phyloP scores from a whole-genome alignment of 2,329 filamentous ascomycete genomes.

The Cryphonectria parasitica region DNA sequence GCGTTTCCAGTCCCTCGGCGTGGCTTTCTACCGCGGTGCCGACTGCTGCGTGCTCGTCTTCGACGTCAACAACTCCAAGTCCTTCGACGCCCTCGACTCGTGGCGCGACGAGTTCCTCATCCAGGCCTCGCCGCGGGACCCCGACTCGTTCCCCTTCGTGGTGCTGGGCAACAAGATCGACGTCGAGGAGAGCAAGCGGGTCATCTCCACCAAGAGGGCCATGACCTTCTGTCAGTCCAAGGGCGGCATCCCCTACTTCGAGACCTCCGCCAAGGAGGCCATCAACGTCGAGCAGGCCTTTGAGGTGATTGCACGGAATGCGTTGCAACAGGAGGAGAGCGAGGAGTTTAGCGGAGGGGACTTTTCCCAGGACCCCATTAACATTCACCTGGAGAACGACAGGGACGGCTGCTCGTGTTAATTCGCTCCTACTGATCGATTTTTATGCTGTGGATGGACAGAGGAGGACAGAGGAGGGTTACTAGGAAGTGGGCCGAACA shows the following conservation, averaged over 20 bases:
- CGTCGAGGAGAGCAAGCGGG: slow-evolving; percentile 95
- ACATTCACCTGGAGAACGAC: slow-evolving; percentile 94
- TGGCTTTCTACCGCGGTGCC: slow-evolving; percentile 95
- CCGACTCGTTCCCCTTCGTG: slow-evolving; percentile 97
- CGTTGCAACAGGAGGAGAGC: slow-evolving; percentile 93
- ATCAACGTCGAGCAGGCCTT: slow-evolving; percentile 90
- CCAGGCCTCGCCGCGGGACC: slow-evolving; percentile 93
- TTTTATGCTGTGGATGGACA: not conserved
- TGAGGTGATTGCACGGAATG: slow-evolving; percentile 93
- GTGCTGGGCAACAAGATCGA: slow-evolving; percentile 99
- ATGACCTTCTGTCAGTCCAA: slow-evolving; percentile 98
- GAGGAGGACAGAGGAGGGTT: not conserved
- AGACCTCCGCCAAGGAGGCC: slow-evolving; percentile 98
- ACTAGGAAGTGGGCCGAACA: not conserved
- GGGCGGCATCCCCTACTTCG: slow-evolving; percentile 96
- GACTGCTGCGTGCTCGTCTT: slow-evolving; percentile 98
- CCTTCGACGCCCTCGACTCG: slow-evolving; percentile 96
- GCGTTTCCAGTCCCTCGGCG: slow-evolving; percentile 93
- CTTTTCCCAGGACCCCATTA: slow-evolving; percentile 90
- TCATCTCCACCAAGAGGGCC: slow-evolving; percentile 93
- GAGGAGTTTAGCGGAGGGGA: slow-evolving; percentile 97
- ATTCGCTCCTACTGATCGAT: slow-evolving; percentile 63
- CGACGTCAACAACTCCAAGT: slow-evolving; percentile 99
- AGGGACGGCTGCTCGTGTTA: slow-evolving; percentile 93
- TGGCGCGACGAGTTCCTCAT: slow-evolving; percentile 99